These are phyloP conservation scores for Cryphonectria nitschkei DNA, from an alignment of 2,329 filamentous ascomycete species.

Conservation along the genomic window DNA sequence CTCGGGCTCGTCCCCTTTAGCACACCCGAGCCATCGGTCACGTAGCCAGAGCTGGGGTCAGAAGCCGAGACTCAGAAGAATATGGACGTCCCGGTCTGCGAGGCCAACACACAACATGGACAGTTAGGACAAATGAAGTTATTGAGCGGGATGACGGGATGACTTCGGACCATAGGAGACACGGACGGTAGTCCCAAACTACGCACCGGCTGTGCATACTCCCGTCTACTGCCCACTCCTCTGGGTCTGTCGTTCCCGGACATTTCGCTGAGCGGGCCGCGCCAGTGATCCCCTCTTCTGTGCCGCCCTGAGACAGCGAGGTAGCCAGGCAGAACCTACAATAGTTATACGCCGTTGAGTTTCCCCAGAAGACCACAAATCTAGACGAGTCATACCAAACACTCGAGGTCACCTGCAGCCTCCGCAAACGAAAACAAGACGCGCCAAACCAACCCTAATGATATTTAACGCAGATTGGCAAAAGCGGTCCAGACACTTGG, in stretches of 20 bases:
- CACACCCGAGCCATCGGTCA: background rate
- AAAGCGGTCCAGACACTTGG: background rate
- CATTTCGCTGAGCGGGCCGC: background rate
- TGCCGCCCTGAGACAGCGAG: background rate
- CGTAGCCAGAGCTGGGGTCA: background rate
- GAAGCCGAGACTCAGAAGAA: background rate
- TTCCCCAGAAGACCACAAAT: background rate
- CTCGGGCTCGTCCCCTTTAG: background rate
- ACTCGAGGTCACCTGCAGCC: background rate
- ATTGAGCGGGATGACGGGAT: background rate
- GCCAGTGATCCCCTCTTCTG: background rate
- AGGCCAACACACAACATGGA: background rate
- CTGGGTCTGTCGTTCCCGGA: background rate
- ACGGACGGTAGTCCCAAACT: background rate
- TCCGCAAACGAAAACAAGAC: background rate
- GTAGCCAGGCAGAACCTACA: background rate
- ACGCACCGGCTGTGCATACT: background rate
- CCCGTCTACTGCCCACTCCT: background rate
- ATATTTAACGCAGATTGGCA: background rate
- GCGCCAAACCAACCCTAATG: background rate
- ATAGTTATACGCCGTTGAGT: background rate
- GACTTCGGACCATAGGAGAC: background rate
- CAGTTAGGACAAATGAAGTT: background rate
- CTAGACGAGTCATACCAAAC: background rate
- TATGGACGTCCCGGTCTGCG: background rate